Conservation (phyloP, 805 yeast genomes). For the Saccharomycopsis javanensis region DNA sequence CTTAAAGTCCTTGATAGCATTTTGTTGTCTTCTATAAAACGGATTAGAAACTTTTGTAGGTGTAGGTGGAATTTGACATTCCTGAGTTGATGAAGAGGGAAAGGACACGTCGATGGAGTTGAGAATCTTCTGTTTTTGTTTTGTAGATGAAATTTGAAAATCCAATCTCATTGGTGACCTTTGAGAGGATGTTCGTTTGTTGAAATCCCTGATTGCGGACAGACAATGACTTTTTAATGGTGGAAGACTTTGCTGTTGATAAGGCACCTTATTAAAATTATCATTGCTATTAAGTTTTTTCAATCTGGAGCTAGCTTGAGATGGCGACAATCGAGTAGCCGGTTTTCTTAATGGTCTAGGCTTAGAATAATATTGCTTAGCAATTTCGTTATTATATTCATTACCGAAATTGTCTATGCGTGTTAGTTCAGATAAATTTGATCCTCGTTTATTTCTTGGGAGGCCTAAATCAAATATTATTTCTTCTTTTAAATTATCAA, state of each 20-base stretch:
- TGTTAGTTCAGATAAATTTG: background rate
- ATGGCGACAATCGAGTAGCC: background rate
- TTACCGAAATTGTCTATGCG: slow-evolving; percentile 1
- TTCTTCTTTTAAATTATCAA: slow-evolving; percentile 5
- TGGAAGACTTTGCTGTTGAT: background rate
- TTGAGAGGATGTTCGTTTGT: background rate
- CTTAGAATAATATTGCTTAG: slow-evolving; percentile 6
- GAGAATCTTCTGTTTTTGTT: background rate
- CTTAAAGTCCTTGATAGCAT: background rate
- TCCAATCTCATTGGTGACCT: background rate
- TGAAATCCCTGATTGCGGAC: background rate
- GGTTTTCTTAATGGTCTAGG: background rate
- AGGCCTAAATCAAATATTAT: slow-evolving; percentile 13
- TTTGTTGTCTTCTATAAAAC: background rate
- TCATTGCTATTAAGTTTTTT: background rate
- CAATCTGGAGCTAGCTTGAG: background rate
- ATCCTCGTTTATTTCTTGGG: slow-evolving; percentile 18
- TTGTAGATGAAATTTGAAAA: background rate
- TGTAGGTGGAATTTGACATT: background rate
- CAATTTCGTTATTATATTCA: slow-evolving; percentile 15
- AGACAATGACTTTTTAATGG: background rate
- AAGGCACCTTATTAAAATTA: background rate
- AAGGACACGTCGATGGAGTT: background rate
- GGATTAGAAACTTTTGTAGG: background rate
- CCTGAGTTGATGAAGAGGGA: background rate